Conservation (phyloP, 2,329 filamentous ascomycete species). For the Phaeosphaeriaceae sp. region DNA sequence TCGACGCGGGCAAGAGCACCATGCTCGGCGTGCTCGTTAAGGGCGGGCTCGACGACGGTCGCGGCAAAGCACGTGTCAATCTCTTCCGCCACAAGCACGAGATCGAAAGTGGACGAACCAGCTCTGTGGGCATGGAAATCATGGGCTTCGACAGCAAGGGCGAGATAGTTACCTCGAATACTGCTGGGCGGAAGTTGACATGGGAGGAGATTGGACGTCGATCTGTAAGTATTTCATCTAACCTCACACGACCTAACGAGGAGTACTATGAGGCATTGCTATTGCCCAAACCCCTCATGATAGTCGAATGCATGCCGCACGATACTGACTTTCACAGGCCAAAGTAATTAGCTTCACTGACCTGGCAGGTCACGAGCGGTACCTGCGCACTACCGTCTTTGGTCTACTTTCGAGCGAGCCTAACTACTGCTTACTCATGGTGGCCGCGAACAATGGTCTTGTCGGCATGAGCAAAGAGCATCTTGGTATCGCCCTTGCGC, state of each 20-base stretch:
- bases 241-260: too few relatives aligned
- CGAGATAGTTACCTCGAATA: conserved; percentile 80
- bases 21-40: conserved; percentile 96
- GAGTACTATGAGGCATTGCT: too few relatives aligned
- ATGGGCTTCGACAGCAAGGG: conserved; percentile 94
- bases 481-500: conserved; percentile 87
- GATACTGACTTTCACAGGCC: conserved; percentile 53
- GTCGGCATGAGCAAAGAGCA: conserved; percentile 99
- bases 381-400: conserved; percentile 94
- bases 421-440: conserved; percentile 98
- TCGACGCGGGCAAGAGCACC: conserved; percentile 96
- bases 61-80: conserved; percentile 92
- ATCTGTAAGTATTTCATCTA: conserved; percentile 69
- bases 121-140: conserved; percentile 95
- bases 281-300: too few relatives aligned
- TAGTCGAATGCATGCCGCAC: too few relatives aligned
- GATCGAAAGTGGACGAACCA: conserved; percentile 92
- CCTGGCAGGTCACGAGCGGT: conserved; percentile 92
- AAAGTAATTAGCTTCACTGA: conserved; percentile 98
- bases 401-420: conserved; percentile 92
- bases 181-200: conserved; percentile 83
- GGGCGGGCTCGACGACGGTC: conserved; percentile 90
- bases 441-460: conserved; percentile 95
- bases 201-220: conserved; percentile 98
- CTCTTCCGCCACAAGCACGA: conserved; percentile 98